phyloP scores from a whole-genome alignment of 352 stramenopile species.

The Pythium chondricola region DNA sequence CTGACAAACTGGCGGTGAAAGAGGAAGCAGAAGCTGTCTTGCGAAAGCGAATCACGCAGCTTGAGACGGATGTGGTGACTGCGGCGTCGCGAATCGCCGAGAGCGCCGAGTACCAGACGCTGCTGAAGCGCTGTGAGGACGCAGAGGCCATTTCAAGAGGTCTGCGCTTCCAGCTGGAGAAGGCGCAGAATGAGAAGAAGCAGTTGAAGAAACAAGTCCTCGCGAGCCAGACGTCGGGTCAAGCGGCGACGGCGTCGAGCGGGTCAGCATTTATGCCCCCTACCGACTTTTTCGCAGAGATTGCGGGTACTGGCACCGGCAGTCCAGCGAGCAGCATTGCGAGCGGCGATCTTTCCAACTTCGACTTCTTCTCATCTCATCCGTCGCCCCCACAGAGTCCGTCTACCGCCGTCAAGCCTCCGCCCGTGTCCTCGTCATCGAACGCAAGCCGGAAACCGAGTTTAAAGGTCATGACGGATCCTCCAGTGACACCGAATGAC shows the following conservation, averaged over 20 bases:
- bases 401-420: background rate
- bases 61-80: constrained; percentile 31
- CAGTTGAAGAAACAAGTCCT: constrained; percentile 59
- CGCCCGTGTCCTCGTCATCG: constrained; percentile 1
- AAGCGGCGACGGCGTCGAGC: background rate
- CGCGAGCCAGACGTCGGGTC: background rate
- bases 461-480: constrained; percentile 5
- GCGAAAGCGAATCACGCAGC: constrained; percentile 14
- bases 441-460: constrained; percentile 5
- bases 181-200: constrained; percentile 74
- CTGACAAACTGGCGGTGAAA: constrained; percentile 20
- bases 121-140: constrained; percentile 56
- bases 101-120: constrained; percentile 45
- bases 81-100: constrained; percentile 25
- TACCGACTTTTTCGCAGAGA: constrained; percentile 6
- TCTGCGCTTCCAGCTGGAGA: constrained; percentile 65
- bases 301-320: background rate
- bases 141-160: constrained; percentile 59
- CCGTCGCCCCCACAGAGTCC: constrained; percentile 14
- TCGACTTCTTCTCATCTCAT: constrained; percentile 34
- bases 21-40: constrained; percentile 29
- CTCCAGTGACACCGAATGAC: background rate
- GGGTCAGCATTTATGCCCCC: constrained; percentile 9
- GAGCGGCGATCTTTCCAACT: constrained; percentile 49
- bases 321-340: constrained; percentile 39